These are phyloP conservation scores for Quercus agrifolia DNA, from an alignment of 306 rosid species.

Conservation along the genomic window DNA sequence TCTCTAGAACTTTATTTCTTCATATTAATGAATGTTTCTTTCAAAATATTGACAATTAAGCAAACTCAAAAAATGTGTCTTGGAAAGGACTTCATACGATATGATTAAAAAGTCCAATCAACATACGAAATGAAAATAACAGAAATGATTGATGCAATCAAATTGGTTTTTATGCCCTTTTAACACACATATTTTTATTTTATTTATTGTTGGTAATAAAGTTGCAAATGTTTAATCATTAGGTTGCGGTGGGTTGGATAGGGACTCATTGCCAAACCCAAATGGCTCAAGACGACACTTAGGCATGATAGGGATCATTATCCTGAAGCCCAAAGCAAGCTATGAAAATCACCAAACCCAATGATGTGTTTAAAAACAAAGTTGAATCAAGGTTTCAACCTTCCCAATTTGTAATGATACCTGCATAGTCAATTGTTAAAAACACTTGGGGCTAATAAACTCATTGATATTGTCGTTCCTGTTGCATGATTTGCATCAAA, in stretches of 20 bases:
- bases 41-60: constrained; percentile 29
- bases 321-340: background rate
- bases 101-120: constrained; percentile 38
- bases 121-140: constrained; percentile 30
- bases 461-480: background rate
- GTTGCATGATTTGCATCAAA: background rate
- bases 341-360: constrained; percentile 1
- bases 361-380: background rate
- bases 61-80: constrained; percentile 38
- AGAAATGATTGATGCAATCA: constrained; percentile 38
- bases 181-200: background rate
- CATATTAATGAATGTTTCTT: background rate
- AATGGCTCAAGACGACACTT: constrained; percentile 25
- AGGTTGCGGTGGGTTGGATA: constrained; percentile 45
- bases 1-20: too few relatives aligned
- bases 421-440: background rate
- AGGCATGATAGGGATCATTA: background rate
- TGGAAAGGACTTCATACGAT: constrained; percentile 18
- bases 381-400: background rate
- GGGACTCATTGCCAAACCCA: constrained; percentile 74
- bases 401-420: background rate
- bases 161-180: constrained; percentile 34
- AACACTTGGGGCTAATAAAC: background rate
- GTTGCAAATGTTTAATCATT: constrained; percentile 31
- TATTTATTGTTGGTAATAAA: constrained; percentile 34